These are phyloP conservation scores for Caryopteris hybrid DNA, from an alignment of 305 asterid genomes.

Conservation along the genomic window DNA sequence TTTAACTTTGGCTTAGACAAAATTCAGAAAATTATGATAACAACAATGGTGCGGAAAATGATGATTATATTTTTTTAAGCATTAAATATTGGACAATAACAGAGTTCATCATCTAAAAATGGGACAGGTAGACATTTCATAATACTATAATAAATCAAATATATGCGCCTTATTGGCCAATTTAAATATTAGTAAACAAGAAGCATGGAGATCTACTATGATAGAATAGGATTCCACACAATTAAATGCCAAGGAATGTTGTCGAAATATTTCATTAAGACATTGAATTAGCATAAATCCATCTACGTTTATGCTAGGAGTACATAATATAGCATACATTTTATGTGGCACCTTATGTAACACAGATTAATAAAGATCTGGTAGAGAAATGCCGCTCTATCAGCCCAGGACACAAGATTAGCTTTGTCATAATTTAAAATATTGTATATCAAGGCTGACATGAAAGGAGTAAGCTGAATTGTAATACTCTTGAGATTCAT, in stretches of 20 bases:
- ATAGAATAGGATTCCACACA: too few relatives aligned
- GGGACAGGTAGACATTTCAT: neutral
- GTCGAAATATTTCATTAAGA: too few relatives aligned
- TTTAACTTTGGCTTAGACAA: neutral
- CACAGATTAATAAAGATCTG: neutral
- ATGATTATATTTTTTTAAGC: neutral
- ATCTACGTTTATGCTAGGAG: too few relatives aligned
- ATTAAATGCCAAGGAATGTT: too few relatives aligned
- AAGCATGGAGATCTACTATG: too few relatives aligned
- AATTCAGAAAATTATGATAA: neutral
- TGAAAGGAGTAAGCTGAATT: neutral
- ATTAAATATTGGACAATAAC: neutral
- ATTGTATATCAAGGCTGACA: neutral
- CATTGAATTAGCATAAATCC: too few relatives aligned
- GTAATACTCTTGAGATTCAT: neutral
- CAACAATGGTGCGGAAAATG: neutral
- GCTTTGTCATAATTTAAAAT: neutral
- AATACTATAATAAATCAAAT: too few relatives aligned
- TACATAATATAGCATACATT: too few relatives aligned
- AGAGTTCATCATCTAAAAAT: neutral
- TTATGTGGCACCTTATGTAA: neutral
- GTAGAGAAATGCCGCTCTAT: neutral
- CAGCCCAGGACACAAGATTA: neutral
- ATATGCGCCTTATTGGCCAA: too few relatives aligned
- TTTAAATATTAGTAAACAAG: too few relatives aligned